A percentile compares a stretch with the other conserved stretches of the same genome.
phyloP scores from a whole-genome alignment of 257 asterid genomes.

The Lantana camara region DNA sequence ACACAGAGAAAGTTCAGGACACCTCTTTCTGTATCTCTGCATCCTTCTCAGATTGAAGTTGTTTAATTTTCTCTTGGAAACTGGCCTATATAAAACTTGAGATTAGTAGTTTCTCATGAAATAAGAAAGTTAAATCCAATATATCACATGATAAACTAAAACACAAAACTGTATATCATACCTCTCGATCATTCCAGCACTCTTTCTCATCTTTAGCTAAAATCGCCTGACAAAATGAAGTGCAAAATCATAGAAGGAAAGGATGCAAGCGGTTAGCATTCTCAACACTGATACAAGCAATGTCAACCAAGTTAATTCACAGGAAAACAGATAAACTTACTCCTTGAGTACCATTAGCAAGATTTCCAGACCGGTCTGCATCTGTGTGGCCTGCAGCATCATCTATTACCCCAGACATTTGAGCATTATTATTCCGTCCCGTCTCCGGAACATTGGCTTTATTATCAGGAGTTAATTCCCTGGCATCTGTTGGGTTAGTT shows the following conservation, averaged over 20 bases:
- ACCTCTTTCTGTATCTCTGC: slow-evolving; percentile 55
- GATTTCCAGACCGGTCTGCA: slow-evolving; percentile 35
- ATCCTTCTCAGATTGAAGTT: slow-evolving; percentile 48
- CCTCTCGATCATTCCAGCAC: slow-evolving; percentile 50
- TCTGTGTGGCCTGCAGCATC: slow-evolving; percentile 26
- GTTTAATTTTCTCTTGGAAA: slow-evolving; percentile 44
- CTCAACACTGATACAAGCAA: slow-evolving; percentile 14
- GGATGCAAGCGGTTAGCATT: neutral
- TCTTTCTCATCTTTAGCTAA: slow-evolving; percentile 43
- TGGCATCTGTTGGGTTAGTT: slow-evolving; percentile 38
- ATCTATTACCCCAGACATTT: slow-evolving; percentile 23
- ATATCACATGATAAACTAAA: slow-evolving; percentile 9
- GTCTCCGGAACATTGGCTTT: slow-evolving; percentile 34
- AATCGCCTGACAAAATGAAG: slow-evolving; percentile 33
- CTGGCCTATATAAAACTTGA: slow-evolving; percentile 44
- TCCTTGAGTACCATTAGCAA: slow-evolving; percentile 37
- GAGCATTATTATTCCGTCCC: slow-evolving; percentile 23
- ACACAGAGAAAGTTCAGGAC: neutral
- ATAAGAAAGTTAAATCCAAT: slow-evolving; percentile 16
- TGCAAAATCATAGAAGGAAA: neutral
- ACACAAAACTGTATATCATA: slow-evolving; percentile 24
- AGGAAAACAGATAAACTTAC: slow-evolving; percentile 35
- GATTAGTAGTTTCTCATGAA: slow-evolving; percentile 32
- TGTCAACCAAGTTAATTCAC: slow-evolving; percentile 6
- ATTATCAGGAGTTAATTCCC: slow-evolving; percentile 38